Conservation (phyloP, 345 rosid species). For the Corchorus capsularis region DNA sequence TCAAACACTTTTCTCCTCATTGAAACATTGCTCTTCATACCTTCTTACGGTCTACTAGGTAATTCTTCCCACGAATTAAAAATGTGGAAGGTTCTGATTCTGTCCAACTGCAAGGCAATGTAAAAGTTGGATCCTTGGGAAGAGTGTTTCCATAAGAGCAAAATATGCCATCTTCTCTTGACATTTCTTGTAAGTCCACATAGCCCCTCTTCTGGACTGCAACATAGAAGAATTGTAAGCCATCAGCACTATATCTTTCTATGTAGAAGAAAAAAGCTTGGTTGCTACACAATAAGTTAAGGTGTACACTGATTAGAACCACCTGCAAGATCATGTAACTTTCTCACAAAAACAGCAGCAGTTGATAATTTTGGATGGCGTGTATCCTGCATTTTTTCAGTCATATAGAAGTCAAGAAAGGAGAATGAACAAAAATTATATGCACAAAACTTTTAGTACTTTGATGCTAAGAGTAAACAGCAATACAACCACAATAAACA, state of each 20-base stretch:
- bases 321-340: constrained; percentile 94
- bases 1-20: constrained; percentile 8
- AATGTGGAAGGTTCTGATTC: constrained; percentile 78
- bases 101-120: constrained; percentile 76
- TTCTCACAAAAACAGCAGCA: constrained; percentile 81
- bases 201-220: constrained; percentile 94
- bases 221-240: constrained; percentile 19
- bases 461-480: not conserved
- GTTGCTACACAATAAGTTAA: not conserved
- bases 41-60: constrained; percentile 81
- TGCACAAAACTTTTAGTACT: not conserved
- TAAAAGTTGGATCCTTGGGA: constrained; percentile 66
- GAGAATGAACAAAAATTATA: not conserved
- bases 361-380: constrained; percentile 66
- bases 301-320: constrained; percentile 24
- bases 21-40: constrained; percentile 34
- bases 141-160: constrained; percentile 86
- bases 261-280: constrained; percentile 2
- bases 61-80: constrained; percentile 82
- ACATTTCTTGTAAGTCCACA: constrained; percentile 74
- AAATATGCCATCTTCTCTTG: constrained; percentile 52
- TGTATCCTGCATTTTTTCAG: constrained; percentile 52
- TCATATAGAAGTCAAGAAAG: constrained; percentile 15
- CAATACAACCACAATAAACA: constrained; percentile 1
- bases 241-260: constrained; percentile 6